Evolutionary conservation across 805 yeast genomes (phyloP), one percentile per base, ranked within the genome.

Genomic region (Yarrowia sp.): DNA sequence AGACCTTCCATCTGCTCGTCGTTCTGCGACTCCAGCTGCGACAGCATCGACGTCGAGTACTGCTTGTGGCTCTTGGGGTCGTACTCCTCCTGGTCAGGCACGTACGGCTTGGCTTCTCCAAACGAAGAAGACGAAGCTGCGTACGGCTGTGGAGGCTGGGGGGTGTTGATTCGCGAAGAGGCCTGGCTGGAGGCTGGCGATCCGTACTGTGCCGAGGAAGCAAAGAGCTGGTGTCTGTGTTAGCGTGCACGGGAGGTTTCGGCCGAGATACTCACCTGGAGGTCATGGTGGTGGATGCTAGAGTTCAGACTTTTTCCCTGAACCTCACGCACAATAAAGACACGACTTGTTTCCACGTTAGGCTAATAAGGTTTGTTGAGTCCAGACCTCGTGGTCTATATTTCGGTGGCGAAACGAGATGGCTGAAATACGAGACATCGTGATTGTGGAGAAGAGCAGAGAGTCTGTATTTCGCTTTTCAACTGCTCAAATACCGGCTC

Each of bases 11-110:
- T 70, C 59, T 84, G 83, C 62, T 83, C 86, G 33, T 84, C 88
- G 64, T 81, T 81, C 69, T 87, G 92, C 3, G 86, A 78, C 70
- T 87, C 92, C 53, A 87, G 70, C 64, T 82, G 84, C 19, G 86
- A 80, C 66, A 85, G 68, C 62, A 80, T 77, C 22, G 46, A 38
- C 31, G 61, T 55, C 31, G 58, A 51, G 24, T 51, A 51, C 32
- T 22, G 58, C 31, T 51, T 51, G 58, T 51, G 58, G 42, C 58
- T 51, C 42, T 51, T 51, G 39, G 58, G 58, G 12, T 51, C 42
- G 19, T 51, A 51, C 22, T 51, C 58, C 18, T 51, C 58, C 42
- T 51, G 24, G 19, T 51, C 58, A 13, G 58, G 42, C 6, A 51
- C 42, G 32, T 51, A 51, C n/a, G 58, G 58, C 42, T 51, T 51